These are phyloP conservation scores for Penicillium sp. DNA, from an alignment of 2,329 filamentous ascomycete species.

Conservation along the genomic window DNA sequence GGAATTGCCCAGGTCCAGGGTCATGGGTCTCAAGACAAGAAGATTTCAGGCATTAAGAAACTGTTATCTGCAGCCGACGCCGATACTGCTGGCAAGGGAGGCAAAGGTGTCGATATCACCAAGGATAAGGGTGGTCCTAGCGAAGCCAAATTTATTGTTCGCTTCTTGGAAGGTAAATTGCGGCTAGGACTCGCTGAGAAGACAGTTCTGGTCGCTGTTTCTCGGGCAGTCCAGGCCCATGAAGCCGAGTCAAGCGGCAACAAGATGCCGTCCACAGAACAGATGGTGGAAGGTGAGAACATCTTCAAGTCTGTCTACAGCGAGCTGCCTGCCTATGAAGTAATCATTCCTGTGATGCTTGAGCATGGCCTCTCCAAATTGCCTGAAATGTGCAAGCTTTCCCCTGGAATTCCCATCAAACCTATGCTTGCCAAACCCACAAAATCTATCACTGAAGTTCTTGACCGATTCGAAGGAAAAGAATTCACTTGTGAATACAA, in stretches of 20 bases:
- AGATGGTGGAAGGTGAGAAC: slow-evolving; percentile 79
- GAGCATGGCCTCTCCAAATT: slow-evolving; percentile 82
- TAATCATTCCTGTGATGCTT: slow-evolving; percentile 87
- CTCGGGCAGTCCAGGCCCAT: slow-evolving; percentile 83
- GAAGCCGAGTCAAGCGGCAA: slow-evolving; percentile 69
- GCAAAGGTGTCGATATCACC: slow-evolving; percentile 70
- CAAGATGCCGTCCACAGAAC: slow-evolving; percentile 68
- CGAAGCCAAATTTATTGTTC: slow-evolving; percentile 90
- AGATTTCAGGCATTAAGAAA: slow-evolving; percentile 95
- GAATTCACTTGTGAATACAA: slow-evolving; percentile 99
- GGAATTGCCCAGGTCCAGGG: slow-evolving; percentile 83
- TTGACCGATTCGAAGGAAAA: slow-evolving; percentile 93
- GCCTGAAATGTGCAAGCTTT: slow-evolving; percentile 81
- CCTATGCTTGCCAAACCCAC: slow-evolving; percentile 99
- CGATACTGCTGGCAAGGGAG: slow-evolving; percentile 64
- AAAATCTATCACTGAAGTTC: slow-evolving; percentile 94
- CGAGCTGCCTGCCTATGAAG: slow-evolving; percentile 91
- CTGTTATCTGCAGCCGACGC: slow-evolving; percentile 87
- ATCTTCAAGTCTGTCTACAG: slow-evolving; percentile 90
- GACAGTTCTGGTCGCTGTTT: slow-evolving; percentile 84
- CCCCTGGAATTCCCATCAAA: slow-evolving; percentile 90
- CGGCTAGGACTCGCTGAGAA: slow-evolving; percentile 87
- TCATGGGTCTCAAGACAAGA: slow-evolving; percentile 82
- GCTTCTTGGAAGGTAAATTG: slow-evolving; percentile 92
- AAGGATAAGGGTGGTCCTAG: slow-evolving; percentile 92